phyloP scores from a whole-genome alignment of 148 eudicot species.

The Linanthus parryae region DNA sequence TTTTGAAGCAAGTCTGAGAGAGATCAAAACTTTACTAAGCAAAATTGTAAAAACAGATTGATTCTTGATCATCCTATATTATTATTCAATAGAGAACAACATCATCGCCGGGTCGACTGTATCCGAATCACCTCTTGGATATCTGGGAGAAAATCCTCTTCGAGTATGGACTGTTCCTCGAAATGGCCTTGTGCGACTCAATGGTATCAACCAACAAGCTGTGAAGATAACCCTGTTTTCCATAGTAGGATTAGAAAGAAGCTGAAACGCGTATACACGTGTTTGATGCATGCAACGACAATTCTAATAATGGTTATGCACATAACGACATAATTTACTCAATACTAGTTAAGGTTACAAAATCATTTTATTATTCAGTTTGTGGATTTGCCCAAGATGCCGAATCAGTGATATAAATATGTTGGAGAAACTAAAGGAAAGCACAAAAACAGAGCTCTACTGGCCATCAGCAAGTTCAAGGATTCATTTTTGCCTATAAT shows the following conservation, averaged over 20 bases:
- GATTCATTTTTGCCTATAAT: no score
- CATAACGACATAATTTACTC: not conserved
- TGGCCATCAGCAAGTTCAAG: no score
- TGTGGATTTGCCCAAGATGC: not conserved
- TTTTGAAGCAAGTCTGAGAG: no score
- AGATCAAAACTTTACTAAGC: no score
- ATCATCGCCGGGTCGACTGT: no score
- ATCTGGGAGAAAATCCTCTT: no score
- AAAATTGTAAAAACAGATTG: no score
- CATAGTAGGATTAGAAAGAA: not conserved
- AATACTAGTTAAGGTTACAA: not conserved
- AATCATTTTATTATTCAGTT: not conserved
- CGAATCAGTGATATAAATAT: not conserved
- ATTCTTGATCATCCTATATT: no score
- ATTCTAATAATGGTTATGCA: not conserved
- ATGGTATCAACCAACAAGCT: slow-evolving; percentile 28
- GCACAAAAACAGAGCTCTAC: no score
- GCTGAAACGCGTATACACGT: not conserved
- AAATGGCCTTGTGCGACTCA: slow-evolving; percentile 26
- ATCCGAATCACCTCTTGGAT: no score
- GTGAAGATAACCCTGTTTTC: slow-evolving; percentile 31
- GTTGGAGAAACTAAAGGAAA: not conserved
- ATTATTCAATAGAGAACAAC: no score
- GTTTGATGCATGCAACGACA: not conserved
- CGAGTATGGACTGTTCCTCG: slow-evolving; percentile 38